These are phyloP conservation scores for Chenopodium formosanum DNA, from an alignment of 148 eudicot genomes.

Conservation along the genomic window DNA sequence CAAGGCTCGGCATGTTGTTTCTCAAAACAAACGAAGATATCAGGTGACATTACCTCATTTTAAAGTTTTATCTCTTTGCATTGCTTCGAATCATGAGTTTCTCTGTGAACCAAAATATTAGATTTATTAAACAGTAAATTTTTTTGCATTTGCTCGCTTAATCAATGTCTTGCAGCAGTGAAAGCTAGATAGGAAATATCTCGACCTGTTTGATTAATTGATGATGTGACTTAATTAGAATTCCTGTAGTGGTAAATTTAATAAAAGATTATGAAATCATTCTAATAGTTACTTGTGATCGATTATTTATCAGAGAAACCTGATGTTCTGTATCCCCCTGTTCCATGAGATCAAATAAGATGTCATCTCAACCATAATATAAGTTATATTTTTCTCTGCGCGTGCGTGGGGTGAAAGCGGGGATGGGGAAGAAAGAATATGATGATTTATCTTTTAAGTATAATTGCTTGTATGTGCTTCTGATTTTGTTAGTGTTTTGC, in stretches of 20 bases:
- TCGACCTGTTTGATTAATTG: not conserved
- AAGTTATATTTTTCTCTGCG: not conserved
- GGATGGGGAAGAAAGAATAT: not conserved
- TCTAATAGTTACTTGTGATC: not conserved
- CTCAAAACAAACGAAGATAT: constrained; percentile 97
- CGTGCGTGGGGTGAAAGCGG: not conserved
- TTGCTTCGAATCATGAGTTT: not conserved
- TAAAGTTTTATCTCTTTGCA: not conserved
- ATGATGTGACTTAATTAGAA: not conserved
- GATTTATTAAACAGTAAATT: no score
- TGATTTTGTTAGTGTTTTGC: not conserved
- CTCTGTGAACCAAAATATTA: not conserved
- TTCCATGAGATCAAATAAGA: no score
- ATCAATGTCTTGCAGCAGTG: not conserved
- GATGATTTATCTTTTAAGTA: not conserved
- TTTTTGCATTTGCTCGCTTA: no score
- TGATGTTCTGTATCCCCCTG: not conserved
- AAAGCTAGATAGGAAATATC: not conserved
- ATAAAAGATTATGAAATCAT: not conserved
- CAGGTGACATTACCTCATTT: constrained; percentile 48
- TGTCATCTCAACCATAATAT: not conserved
- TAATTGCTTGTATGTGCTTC: not conserved
- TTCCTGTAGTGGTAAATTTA: not conserved
- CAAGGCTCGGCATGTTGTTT: constrained; percentile 96
- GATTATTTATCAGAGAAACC: not conserved